Base-by-base conservation (phyloP, 768 basidiomycete species). In the Macrolepiota albuminosa region DNA sequence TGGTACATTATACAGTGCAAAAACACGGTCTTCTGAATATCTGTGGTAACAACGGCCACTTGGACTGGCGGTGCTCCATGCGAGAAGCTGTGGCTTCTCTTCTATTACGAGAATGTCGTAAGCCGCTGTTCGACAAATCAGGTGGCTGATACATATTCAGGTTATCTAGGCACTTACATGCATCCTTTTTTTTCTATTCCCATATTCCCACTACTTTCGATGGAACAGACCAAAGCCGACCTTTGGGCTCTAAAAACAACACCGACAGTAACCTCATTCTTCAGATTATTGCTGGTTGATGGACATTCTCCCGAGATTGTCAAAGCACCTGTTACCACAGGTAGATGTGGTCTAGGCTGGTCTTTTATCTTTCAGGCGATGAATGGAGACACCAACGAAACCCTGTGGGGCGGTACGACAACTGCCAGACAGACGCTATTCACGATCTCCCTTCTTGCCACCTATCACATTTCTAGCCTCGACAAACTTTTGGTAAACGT, bases 261-360 rank as follows among this genome's bases (percentile, higher is more conserved):
- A 34, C 33, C 34, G 4, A 57, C 34, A 7, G 16, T 57, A 18
- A 48, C 46, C 5, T 56, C 56, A 2, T 47, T 45, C 21, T 56
- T 56, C 29, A 24, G 31, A n/a, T 26, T 62, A 8, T 45, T 36
- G 8, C 40, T 60, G 0, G n/a, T 14, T 0, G 50, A 60, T 31
- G 64, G 61, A 2, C 51, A 62, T 43, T 59, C 51, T 16, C 16
- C 21, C 5, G 9, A 8, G 10, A 10, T 57, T 11, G 45, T 24
- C 24, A 16, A 50, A 47, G 43, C 36, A 13, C 54, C 39, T 6
- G 14, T 60, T 50, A 43, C 50, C 16, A 54, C 61, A 6, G 55
- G 36, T 6, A 57, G 26, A 18, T 59, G 61, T 47, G 63, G 63
- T 39, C 47, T 62, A 6, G 63, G 63, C 6, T 64, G 63, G 61